Base-by-base conservation (phyloP, 192 early-diverging fungal species). In the Podila clonocystis region DNA sequence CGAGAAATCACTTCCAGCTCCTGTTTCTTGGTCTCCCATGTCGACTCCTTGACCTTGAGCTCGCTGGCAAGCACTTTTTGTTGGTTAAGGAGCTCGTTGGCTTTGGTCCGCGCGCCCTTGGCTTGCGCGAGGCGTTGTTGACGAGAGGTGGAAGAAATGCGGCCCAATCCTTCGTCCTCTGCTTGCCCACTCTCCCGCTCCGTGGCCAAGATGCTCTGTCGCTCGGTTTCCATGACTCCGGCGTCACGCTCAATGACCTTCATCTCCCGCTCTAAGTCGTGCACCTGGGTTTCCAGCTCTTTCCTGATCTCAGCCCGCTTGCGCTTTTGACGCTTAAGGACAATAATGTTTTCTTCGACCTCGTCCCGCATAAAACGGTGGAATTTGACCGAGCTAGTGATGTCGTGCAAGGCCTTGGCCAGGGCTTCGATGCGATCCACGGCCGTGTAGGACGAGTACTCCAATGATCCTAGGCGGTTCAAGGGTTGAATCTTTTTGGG, bases 11-110 rank as follows among this genome's bases (percentile, higher is more conserved):
- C 52, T 5, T 80, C 67, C 2, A 80, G 67, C 33, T 69, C 66
- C 17, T 80, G 66, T 61, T 73, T 73, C 55, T 80, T 80, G 38
- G 65, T n/a, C 62, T 80, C 77, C 77, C 77, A 80, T 33, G 62
- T n/a, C 8, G 70, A 19, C 29, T 80, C 77, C 48, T 68, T 73
- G 34, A 22, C 8, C 62, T 80, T 80, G 22, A 80, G 71, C 1
- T 73, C 71, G 9, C 63, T 64, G 9, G 67, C 67, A 4, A 80
- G 48, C 17, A 66, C 50, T n/a, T 69, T 80, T 60, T 80, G 70
- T 48, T 61, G 77, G 22, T 38, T 73, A 1, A 73, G 55, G 1
- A 80, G 58, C 4, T 80, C 77, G 26, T 72, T 72, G 0, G 67
- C 71, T 11, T 58, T 65, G n/a, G 50, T 29, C 29, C 68, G 68